Evolutionary conservation across 2,329 filamentous ascomycete genomes (phyloP), one percentile per base, ranked within the genome.

Genomic region (Fusarium newnesense): DNA sequence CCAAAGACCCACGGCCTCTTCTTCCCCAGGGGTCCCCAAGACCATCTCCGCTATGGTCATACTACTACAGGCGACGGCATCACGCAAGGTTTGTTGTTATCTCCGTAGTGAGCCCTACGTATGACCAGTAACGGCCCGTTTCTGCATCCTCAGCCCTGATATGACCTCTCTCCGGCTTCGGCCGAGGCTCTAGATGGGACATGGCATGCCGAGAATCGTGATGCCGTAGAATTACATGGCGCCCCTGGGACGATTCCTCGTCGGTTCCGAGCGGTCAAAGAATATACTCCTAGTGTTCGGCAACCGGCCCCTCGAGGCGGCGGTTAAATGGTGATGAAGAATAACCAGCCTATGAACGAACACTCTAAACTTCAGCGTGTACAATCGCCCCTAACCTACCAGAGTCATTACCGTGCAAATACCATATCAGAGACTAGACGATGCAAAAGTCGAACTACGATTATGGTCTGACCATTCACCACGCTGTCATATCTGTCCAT

Each of bases 21-120:
- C 19, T 65, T 60, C 73, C 68, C 61, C 56, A 56, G 58, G 66
- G 72, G 26, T 24, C 37, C 53, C 65, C 21, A 60, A 65, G 69
- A 52, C 57, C 59, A 63, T 72, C 72, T 76, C 70, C 64, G 54
- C 59, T 71, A 58, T 19, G 16, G 44, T 74, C 74, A 46, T 69
- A 47, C 60, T 67, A 75, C 52, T 30, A 32, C 28, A 46, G 49
- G n/a, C 43, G 40, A n/a, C 26, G 64, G 30, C 30, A 65, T 69
- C 67, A 76, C 59, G 69, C 74, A 67, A 76, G 19, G 26, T 34
- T 26, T 26, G 36, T n/a, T 49, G 47, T n/a, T 42, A 32, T 65
- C 32, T 50, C 24, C 42, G 42, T 53, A 67, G 44, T 28, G 26
- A 58, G 11, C 10, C 43, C 40, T 59, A 34, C 61, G 49, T 49